phyloP scores from a whole-genome alignment of 2,329 filamentous ascomycete genomes.

The Dothiorella sarmentorum region DNA sequence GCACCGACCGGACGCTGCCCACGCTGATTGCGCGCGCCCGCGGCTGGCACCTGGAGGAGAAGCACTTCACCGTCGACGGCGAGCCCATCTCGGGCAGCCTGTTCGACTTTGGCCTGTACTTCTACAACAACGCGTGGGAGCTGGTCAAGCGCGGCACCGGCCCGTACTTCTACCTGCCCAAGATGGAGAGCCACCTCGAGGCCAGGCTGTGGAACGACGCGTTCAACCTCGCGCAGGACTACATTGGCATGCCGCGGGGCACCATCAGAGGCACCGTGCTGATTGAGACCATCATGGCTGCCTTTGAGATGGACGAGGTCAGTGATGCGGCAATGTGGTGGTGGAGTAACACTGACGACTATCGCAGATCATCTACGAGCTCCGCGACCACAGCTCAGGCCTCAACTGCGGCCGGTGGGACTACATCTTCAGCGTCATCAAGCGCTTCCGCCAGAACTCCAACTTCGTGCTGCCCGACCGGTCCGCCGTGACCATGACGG shows the following conservation, averaged over 20 bases:
- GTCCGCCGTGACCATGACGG: constrained; percentile 90
- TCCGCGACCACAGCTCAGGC: constrained; percentile 91
- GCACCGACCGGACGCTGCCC: constrained; percentile 79
- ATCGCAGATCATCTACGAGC: constrained; percentile 86
- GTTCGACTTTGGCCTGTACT: constrained; percentile 98
- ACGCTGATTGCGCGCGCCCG: constrained; percentile 92
- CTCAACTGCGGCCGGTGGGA: constrained; percentile 99
- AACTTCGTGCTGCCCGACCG: constrained; percentile 93
- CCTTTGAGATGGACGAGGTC: constrained; percentile 97
- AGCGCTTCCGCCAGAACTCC: constrained; percentile 95
- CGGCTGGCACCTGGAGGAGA: constrained; percentile 98
- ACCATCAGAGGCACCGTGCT: constrained; percentile 93
- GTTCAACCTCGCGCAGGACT: constrained; percentile 94
- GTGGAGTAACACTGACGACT: background rate
- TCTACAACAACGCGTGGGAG: constrained; percentile 96
- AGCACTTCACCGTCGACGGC: constrained; percentile 93
- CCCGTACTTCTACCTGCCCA: constrained; percentile 96
- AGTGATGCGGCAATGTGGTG: constrained; percentile 11
- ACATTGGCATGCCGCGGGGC: constrained; percentile 80
- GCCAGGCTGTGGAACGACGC: constrained; percentile 97
- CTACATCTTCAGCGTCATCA: constrained; percentile 99
- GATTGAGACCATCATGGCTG: constrained; percentile 96
- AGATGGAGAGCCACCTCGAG: constrained; percentile 98
- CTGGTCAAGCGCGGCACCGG: constrained; percentile 78
- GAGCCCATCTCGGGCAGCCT: constrained; percentile 89